These are phyloP conservation scores for Cryptosporidium muris DNA, from an alignment of 169 alveolate species.

Conservation along the genomic window DNA sequence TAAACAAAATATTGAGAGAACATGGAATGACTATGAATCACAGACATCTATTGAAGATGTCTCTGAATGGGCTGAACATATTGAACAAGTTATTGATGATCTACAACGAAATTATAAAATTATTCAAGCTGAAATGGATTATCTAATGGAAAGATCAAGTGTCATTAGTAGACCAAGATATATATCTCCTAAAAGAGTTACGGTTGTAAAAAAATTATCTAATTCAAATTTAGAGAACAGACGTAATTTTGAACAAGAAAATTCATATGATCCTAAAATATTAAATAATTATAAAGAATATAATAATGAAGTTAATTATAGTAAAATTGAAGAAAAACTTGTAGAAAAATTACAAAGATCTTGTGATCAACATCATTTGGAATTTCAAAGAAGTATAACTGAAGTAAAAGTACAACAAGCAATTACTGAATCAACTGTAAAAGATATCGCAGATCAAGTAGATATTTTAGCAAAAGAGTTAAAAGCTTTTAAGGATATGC, in stretches of 20 bases:
- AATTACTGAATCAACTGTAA: slow-evolving; percentile 56
- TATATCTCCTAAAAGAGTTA: slow-evolving; percentile 43
- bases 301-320: slow-evolving; percentile 2
- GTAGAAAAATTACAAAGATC: slow-evolving; percentile 18
- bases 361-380: slow-evolving; percentile 37
- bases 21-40: slow-evolving; percentile 53
- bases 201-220: slow-evolving; percentile 4
- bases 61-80: slow-evolving; percentile 73
- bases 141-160: slow-evolving; percentile 35
- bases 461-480: slow-evolving; percentile 36
- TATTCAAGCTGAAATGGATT: slow-evolving; percentile 62
- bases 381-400: slow-evolving; percentile 56
- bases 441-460: slow-evolving; percentile 51
- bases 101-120: slow-evolving; percentile 60
- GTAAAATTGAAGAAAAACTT: slow-evolving; percentile 11
- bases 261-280: slow-evolving; percentile 3
- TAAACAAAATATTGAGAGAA: too few species aligned
- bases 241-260: slow-evolving; percentile 7
- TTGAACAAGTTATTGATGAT: slow-evolving; percentile 67
- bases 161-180: slow-evolving; percentile 16
- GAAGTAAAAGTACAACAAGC: slow-evolving; percentile 58
- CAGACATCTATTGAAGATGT: slow-evolving; percentile 65
- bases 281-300: not conserved
- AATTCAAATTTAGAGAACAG: slow-evolving; percentile 7
- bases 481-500: slow-evolving; percentile 8